These are phyloP conservation scores for Plenodomus lindquistii DNA, from an alignment of 2,329 filamentous ascomycete genomes.

Conservation along the genomic window DNA sequence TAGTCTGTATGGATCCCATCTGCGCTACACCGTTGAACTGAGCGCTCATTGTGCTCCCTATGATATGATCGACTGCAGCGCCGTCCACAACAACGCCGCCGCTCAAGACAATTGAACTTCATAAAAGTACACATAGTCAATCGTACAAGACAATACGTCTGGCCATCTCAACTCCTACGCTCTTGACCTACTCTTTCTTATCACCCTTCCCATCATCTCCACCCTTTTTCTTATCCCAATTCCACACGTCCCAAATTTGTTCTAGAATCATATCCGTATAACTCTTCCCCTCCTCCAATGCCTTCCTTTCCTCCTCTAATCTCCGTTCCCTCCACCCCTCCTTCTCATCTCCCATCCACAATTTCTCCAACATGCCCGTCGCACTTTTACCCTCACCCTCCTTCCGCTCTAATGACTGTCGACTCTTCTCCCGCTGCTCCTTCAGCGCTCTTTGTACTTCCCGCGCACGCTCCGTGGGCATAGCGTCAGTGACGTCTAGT, in stretches of 20 bases:
- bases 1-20: too few relatives aligned
- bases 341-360: conserved; percentile 47
- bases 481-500: background rate
- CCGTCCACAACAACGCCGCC: too few relatives aligned
- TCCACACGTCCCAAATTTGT: conserved; percentile 55
- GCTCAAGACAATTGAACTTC: too few relatives aligned
- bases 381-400: conserved; percentile 35
- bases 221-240: conserved; percentile 47
- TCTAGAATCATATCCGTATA: conserved; percentile 51
- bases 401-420: conserved; percentile 32
- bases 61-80: too few relatives aligned
- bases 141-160: too few relatives aligned
- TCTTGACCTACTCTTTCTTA: conserved; percentile 33
- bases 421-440: conserved; percentile 44
- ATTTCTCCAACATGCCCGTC: conserved; percentile 34
- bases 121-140: too few relatives aligned
- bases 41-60: too few relatives aligned
- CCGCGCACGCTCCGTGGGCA: conserved; percentile 45
- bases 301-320: conserved; percentile 51
- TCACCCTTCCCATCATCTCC: conserved; percentile 20
- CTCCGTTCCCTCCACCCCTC: conserved; percentile 52
- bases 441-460: conserved; percentile 41
- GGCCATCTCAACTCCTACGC: background rate
- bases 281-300: conserved; percentile 43
- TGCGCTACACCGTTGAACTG: too few relatives aligned